Evolutionary conservation across 2,329 filamentous ascomycete genomes (phyloP).

Genomic region (Sclerotinia minor): DNA sequence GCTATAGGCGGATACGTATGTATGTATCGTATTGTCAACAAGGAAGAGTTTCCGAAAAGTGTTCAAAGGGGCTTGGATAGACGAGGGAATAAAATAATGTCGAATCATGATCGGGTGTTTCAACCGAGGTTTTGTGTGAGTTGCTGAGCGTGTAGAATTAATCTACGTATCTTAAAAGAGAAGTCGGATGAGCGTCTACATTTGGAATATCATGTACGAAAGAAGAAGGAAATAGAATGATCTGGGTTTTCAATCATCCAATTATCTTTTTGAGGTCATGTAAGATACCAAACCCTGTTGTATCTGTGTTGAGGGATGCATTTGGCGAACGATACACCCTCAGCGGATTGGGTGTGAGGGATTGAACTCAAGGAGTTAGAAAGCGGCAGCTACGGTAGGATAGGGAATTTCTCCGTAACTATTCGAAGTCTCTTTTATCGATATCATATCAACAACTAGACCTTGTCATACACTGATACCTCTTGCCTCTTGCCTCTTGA

Average conservation of each 20-base stretch:
- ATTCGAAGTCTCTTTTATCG: constrained; percentile 8
- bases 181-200: constrained; percentile 8
- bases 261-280: not conserved
- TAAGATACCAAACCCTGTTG: not conserved
- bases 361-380: not conserved
- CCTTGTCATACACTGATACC: constrained; percentile 9
- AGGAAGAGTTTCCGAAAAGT: not conserved
- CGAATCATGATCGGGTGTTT: constrained; percentile 7
- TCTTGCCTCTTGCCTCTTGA: too few relatives aligned
- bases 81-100: not conserved
- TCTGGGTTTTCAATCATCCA: not conserved
- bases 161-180: not conserved
- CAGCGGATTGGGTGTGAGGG: not conserved
- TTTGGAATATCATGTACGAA: constrained; percentile 10
- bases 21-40: not conserved
- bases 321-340: not conserved
- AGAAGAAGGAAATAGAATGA: constrained; percentile 11
- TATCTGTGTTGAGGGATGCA: constrained; percentile 8
- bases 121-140: not conserved
- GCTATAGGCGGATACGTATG: not conserved
- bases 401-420: not conserved
- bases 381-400: constrained; percentile 13
- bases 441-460: constrained; percentile 11
- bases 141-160: constrained; percentile 7
- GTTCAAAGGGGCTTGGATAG: not conserved